A percentile compares a stretch with the other conserved stretches of the same genome.
Conservation (phyloP, 139 green algal genomes). For the Dunaliella primolecta region DNA sequence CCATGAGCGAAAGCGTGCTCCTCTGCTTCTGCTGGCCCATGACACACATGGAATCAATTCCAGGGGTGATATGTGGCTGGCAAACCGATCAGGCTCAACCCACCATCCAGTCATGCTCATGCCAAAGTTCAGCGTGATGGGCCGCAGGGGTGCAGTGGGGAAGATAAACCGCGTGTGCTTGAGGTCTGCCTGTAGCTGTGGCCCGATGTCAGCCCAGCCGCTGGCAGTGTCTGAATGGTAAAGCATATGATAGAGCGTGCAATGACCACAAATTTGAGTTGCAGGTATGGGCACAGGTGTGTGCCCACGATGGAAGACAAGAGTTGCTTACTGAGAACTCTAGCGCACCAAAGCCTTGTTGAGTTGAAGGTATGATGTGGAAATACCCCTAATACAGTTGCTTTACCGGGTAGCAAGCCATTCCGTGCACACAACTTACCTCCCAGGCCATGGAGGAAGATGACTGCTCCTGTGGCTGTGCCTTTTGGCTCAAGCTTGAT, state of each 20-base stretch:
- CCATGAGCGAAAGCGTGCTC: no score
- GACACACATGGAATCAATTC: no score
- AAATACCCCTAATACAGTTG: background rate
- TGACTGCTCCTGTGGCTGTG: conserved; percentile 34
- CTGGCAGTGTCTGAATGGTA: background rate
- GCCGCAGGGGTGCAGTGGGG: conserved; percentile 47
- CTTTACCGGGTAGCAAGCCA: background rate
- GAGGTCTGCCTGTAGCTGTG: background rate
- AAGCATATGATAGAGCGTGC: background rate
- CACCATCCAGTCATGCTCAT: conserved; percentile 60
- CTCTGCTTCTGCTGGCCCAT: no score
- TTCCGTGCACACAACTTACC: no score
- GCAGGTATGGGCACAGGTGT: background rate
- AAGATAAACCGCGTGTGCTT: conserved; percentile 56
- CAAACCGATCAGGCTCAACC: no score
- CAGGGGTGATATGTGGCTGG: no score
- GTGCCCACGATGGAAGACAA: background rate
- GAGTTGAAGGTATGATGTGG: background rate
- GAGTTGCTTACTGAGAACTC: background rate
- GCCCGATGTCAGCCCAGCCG: conserved; percentile 33
- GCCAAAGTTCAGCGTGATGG: conserved; percentile 62
- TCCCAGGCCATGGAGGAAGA: conserved; percentile 61
- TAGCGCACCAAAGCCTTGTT: no score
- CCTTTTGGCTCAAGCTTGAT: conserved; percentile 18
- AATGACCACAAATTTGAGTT: background rate